Evolutionary conservation across 169 alveolate species (phyloP).

Genomic region (Babesia caballi): DNA sequence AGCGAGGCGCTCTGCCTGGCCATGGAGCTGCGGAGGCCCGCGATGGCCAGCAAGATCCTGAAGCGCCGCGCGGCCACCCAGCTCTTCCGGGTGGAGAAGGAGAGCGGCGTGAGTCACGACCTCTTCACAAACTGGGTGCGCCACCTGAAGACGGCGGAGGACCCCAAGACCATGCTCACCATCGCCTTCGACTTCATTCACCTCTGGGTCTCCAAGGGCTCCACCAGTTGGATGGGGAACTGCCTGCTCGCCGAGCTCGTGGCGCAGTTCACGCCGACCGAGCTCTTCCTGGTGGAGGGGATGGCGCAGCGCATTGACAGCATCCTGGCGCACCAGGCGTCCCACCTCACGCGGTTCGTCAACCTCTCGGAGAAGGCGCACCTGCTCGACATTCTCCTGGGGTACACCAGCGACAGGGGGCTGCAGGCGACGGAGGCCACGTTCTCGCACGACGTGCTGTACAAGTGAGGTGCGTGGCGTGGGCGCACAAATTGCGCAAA

Average conservation of each 20-base stretch:
- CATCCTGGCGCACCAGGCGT: conserved; percentile 50
- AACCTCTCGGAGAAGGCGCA: conserved; percentile 58
- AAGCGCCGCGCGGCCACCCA: not conserved
- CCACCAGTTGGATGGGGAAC: conserved; percentile 49
- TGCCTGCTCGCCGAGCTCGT: conserved; percentile 39
- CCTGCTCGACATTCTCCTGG: conserved; percentile 53
- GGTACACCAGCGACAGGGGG: conserved; percentile 8
- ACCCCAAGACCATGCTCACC: conserved; percentile 12
- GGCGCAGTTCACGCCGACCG: conserved; percentile 28
- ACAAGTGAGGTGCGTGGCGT: conserved; percentile 48
- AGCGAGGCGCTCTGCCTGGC: conserved; percentile 49
- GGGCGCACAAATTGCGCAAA: no score
- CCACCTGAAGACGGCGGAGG: conserved; percentile 4
- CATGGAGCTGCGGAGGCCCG: conserved; percentile 49
- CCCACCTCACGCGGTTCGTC: conserved; percentile 46
- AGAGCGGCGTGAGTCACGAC: not conserved
- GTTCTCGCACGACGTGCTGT: conserved; percentile 27
- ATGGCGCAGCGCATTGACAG: conserved; percentile 43
- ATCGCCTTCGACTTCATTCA: conserved; percentile 48
- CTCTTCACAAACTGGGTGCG: conserved; percentile 22
- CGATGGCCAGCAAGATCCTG: conserved; percentile 48
- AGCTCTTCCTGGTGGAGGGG: conserved; percentile 60
- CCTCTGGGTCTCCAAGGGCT: conserved; percentile 54
- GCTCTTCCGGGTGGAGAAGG: conserved; percentile 29
- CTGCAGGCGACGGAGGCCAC: not conserved